phyloP scores from a whole-genome alignment of 768 basidiomycete genomes.

The Mycena polygramma region DNA sequence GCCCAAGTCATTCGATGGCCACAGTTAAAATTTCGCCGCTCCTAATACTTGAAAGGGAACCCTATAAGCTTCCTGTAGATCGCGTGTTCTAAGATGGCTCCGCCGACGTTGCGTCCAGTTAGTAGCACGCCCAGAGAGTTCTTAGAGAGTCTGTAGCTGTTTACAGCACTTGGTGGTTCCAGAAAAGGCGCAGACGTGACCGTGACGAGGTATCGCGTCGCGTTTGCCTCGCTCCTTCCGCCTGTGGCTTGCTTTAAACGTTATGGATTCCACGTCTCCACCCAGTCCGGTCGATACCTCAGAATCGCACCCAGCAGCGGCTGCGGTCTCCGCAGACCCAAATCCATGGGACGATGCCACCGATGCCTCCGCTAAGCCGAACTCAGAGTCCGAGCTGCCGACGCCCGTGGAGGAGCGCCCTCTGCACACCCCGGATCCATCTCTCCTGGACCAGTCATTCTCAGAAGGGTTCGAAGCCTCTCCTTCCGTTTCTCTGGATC shows the following conservation, averaged over 20 bases:
- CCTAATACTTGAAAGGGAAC: neutral
- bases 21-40: too few relatives aligned
- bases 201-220: conserved; percentile 10
- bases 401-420: conserved; percentile 40
- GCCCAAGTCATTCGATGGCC: neutral
- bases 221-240: neutral
- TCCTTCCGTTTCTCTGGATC: conserved; percentile 25
- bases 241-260: neutral
- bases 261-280: conserved; percentile 16
- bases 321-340: conserved; percentile 42
- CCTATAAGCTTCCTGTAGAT: neutral
- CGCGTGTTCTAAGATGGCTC: neutral
- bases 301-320: conserved; percentile 26
- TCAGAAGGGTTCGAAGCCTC: conserved; percentile 52
- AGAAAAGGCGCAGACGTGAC: neutral
- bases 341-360: conserved; percentile 58
- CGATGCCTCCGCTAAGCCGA: conserved; percentile 33
- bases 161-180: neutral
- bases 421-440: conserved; percentile 58
- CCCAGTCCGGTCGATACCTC: neutral
- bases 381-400: conserved; percentile 8
- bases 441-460: conserved; percentile 55
- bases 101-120: too few relatives aligned
- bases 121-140: too few relatives aligned
- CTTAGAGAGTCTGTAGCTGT: too few relatives aligned